These are phyloP conservation scores for Lasiodiplodia gonubiensis DNA, from an alignment of 2,329 filamentous ascomycete species.

Conservation along the genomic window DNA sequence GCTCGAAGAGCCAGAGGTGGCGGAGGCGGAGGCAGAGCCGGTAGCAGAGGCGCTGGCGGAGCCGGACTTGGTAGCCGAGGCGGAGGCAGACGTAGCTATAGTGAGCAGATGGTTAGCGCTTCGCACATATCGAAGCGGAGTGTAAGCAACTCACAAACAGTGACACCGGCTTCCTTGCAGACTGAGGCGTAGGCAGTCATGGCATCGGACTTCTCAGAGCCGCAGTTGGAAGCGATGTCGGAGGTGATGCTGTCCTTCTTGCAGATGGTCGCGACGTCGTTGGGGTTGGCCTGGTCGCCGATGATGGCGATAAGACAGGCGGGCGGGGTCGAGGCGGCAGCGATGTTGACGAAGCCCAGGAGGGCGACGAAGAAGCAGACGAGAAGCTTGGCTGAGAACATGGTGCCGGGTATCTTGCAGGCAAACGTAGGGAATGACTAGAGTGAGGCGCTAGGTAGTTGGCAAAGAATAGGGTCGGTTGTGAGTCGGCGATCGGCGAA, in stretches of 20 bases:
- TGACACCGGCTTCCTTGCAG: conserved; percentile 28
- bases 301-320: conserved; percentile 31
- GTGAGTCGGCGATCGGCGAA: background rate
- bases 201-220: conserved; percentile 17
- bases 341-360: conserved; percentile 29
- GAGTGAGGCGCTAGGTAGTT: background rate
- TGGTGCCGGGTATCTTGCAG: conserved; percentile 21
- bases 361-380: conserved; percentile 28
- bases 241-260: conserved; percentile 17
- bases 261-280: conserved; percentile 31
- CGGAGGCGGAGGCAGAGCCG: conserved; percentile 7
- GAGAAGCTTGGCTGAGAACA: conserved; percentile 29
- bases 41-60: conserved; percentile 5
- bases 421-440: background rate
- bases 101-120: background rate
- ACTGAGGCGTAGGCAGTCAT: conserved; percentile 27
- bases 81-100: conserved; percentile 7
- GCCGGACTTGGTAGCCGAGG: background rate
- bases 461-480: background rate
- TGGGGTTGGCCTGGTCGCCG: conserved; percentile 22
- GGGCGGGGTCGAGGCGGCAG: conserved; percentile 29
- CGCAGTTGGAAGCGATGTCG: conserved; percentile 25
- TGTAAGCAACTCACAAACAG: conserved; percentile 17
- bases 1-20: conserved; percentile 8
- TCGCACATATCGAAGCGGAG: background rate